phyloP scores from a whole-genome alignment of 768 basidiomycete species.

The Gymnopilus junonius region DNA sequence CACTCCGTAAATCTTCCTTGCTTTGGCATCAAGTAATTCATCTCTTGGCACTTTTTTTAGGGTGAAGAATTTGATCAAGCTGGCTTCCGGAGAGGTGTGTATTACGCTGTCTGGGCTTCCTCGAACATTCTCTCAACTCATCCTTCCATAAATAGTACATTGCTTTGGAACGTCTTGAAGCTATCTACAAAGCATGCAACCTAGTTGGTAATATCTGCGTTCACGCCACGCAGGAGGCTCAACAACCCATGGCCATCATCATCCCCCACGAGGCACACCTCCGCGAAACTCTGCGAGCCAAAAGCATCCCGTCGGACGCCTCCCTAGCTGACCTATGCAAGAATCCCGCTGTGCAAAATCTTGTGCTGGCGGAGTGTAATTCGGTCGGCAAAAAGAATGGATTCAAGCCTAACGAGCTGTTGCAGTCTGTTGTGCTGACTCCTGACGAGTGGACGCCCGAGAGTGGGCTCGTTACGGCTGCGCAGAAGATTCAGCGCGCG shows the following conservation, averaged over 20 bases:
- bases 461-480: slow-evolving; percentile 77
- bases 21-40: not conserved
- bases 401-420: slow-evolving; percentile 78
- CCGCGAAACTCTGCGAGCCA: slow-evolving; percentile 52
- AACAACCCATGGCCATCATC: slow-evolving; percentile 85
- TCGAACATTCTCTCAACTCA: slow-evolving; percentile 6
- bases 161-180: slow-evolving; percentile 88
- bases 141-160: slow-evolving; percentile 62
- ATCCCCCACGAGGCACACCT: slow-evolving; percentile 82
- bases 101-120: not conserved
- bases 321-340: slow-evolving; percentile 60
- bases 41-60: slow-evolving; percentile 32
- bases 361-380: slow-evolving; percentile 81
- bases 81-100: slow-evolving; percentile 74
- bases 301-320: slow-evolving; percentile 40
- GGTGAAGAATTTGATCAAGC: slow-evolving; percentile 91
- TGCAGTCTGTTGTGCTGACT: slow-evolving; percentile 79
- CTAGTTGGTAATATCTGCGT: slow-evolving; percentile 85
- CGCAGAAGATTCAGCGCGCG: slow-evolving; percentile 42
- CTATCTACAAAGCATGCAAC: slow-evolving; percentile 84
- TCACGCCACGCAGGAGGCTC: slow-evolving; percentile 74
- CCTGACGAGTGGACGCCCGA: slow-evolving; percentile 93
- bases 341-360: slow-evolving; percentile 52
- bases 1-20: not conserved
- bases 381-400: slow-evolving; percentile 82